Conservation (phyloP, 768 basidiomycete genomes). For the Megacollybia marginata region DNA sequence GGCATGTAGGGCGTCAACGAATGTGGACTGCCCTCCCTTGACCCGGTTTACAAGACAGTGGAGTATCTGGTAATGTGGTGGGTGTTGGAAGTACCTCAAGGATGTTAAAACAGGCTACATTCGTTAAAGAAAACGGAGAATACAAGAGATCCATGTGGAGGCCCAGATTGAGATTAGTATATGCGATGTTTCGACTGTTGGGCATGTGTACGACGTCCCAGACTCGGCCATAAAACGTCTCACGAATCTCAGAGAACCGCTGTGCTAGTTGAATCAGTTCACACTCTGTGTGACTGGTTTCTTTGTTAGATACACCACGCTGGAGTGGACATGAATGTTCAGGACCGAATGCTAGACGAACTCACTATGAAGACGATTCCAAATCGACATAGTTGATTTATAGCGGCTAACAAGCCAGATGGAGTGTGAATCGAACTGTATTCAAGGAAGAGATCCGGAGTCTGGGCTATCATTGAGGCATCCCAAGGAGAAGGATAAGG, state of each 20-base stretch:
- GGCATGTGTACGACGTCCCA: slow-evolving; percentile 82
- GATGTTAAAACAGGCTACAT: not conserved
- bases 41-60: slow-evolving; percentile 88
- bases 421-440: slow-evolving; percentile 45
- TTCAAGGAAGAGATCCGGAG: slow-evolving; percentile 41
- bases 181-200: slow-evolving; percentile 86
- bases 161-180: slow-evolving; percentile 84
- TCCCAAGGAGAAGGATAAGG: slow-evolving; percentile 38
- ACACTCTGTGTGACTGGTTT: slow-evolving; percentile 55
- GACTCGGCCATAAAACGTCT: slow-evolving; percentile 83
- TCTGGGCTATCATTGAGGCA: slow-evolving; percentile 23
- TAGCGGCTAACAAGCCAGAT: slow-evolving; percentile 43
- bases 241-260: slow-evolving; percentile 67
- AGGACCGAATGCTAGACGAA: not conserved
- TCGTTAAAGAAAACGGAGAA: slow-evolving; percentile 20
- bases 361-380: slow-evolving; percentile 65
- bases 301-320: slow-evolving; percentile 53
- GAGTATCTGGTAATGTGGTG: slow-evolving; percentile 87
- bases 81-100: slow-evolving; percentile 79
- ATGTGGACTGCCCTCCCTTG: slow-evolving; percentile 75
- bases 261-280: slow-evolving; percentile 61
- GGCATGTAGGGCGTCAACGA: slow-evolving; percentile 72
- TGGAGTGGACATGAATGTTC: not conserved
- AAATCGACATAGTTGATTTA: slow-evolving; percentile 62
- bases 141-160: slow-evolving; percentile 91